Evolutionary conservation across 1,284 basidiomycete species (phyloP).

Genomic region (Hortiboletus rubellus): DNA sequence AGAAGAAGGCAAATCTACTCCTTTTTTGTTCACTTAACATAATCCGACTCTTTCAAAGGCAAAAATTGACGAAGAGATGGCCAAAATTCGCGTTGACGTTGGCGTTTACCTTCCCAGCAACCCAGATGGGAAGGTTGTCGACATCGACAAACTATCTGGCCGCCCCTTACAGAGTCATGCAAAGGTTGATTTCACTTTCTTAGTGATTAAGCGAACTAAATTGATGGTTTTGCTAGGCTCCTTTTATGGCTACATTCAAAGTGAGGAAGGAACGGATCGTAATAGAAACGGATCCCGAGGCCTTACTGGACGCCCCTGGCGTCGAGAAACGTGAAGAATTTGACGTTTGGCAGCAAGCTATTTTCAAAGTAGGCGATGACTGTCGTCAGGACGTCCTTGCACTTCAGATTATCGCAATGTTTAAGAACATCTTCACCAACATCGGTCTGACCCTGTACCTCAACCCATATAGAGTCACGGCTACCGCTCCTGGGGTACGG

Average conservation of each 20-base stretch:
- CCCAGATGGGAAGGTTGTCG: conserved; percentile 94
- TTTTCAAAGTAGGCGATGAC: conserved; percentile 99
- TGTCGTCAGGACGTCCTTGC: conserved; percentile 98
- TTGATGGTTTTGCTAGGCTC: conserved; percentile 61
- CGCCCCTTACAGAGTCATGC: conserved; percentile 96
- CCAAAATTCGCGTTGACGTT: conserved; percentile 87
- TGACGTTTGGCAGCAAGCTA: conserved; percentile 97
- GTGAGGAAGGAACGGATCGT: conserved; percentile 80
- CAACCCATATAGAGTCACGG: conserved; percentile 96
- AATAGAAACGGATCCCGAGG: conserved; percentile 65
- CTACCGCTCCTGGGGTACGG: conserved; percentile 92
- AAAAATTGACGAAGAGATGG: conserved; percentile 99
- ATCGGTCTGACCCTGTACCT: conserved; percentile 92
- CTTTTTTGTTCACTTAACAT: neutral
- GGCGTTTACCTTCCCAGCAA: conserved; percentile 98
- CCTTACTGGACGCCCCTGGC: conserved; percentile 59
- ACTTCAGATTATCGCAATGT: conserved; percentile 97
- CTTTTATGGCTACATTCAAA: conserved; percentile 99
- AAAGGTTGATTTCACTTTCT: conserved; percentile 58
- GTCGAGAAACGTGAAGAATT: conserved; percentile 64
- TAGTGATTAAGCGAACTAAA: neutral
- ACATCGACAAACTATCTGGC: conserved; percentile 96
- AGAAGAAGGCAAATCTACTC: conserved; percentile 79
- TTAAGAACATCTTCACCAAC: conserved; percentile 95
- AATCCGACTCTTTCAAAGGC: conserved; percentile 51